phyloP scores from a whole-genome alignment of 345 rosid species.

The Ceriops zippeliana region DNA sequence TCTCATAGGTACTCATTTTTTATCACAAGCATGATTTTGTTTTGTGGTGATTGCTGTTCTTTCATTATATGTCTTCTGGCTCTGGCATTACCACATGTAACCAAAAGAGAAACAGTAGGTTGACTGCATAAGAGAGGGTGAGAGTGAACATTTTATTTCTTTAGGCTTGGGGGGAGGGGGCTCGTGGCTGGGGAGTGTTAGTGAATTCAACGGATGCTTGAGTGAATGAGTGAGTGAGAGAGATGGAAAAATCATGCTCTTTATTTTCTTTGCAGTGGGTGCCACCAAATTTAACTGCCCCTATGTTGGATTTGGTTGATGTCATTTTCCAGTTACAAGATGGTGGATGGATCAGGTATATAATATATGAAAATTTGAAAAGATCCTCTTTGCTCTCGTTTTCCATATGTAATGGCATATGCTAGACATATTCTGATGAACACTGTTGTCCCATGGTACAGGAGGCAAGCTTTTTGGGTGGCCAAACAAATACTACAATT shows the following conservation, averaged over 20 bases:
- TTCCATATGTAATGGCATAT: background rate
- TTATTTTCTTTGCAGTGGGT: slow-evolving; percentile 68
- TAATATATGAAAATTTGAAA: background rate
- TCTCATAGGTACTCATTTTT: background rate
- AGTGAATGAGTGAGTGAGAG: background rate
- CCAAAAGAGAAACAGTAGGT: background rate
- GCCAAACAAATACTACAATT: slow-evolving; percentile 94
- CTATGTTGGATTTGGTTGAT: slow-evolving; percentile 81
- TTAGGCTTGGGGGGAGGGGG: background rate
- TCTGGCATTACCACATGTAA: background rate
- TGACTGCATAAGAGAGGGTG: background rate
- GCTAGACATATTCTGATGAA: slow-evolving; percentile 11
- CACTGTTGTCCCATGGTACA: slow-evolving; percentile 28
- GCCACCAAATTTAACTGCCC: slow-evolving; percentile 85
- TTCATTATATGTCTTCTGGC: background rate
- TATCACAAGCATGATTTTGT: background rate
- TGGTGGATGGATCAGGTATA: slow-evolving; percentile 99
- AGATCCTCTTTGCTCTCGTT: background rate
- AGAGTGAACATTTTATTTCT: background rate
- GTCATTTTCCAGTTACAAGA: slow-evolving; percentile 94
- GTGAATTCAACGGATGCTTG: too few relatives aligned
- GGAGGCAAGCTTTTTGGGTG: slow-evolving; percentile 98
- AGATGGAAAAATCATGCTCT: background rate
- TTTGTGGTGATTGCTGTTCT: background rate
- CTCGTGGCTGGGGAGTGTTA: too few relatives aligned